Percentiles rank a stretch among this genome's conserved stretches.
phyloP scores from a whole-genome alignment of 1,284 basidiomycete species.

The Leccinum fuscescens region DNA sequence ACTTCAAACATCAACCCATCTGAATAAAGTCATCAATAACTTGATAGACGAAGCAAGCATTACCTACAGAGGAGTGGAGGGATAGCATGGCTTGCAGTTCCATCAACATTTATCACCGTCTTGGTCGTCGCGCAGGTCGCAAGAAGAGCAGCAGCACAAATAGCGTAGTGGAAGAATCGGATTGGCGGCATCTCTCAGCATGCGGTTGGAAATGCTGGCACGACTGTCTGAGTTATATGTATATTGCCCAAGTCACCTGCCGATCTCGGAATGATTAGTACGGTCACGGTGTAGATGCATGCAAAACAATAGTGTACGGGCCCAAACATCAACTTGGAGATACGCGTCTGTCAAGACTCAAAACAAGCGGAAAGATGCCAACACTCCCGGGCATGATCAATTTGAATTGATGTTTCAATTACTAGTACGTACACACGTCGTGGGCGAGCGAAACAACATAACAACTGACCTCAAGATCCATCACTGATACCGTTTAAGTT shows the following conservation, averaged over 20 bases:
- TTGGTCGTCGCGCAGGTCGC: slow-evolving; percentile 9
- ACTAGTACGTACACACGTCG: background rate
- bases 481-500: background rate
- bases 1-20: slow-evolving; percentile 60
- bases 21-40: slow-evolving; percentile 21
- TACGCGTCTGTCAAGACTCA: background rate
- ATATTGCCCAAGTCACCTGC: background rate
- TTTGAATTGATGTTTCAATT: background rate
- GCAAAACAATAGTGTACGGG: background rate
- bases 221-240: background rate
- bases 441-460: background rate
- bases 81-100: slow-evolving; percentile 48
- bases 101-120: slow-evolving; percentile 43
- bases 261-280: background rate
- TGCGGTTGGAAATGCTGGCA: background rate
- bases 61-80: slow-evolving; percentile 52
- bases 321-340: background rate
- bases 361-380: background rate
- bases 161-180: background rate
- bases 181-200: background rate
- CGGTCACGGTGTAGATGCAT: background rate
- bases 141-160: background rate
- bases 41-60: background rate
- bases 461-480: background rate
- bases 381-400: background rate